phyloP scores from a whole-genome alignment of 208 protist genomes.

The Giardia duodenalis region DNA sequence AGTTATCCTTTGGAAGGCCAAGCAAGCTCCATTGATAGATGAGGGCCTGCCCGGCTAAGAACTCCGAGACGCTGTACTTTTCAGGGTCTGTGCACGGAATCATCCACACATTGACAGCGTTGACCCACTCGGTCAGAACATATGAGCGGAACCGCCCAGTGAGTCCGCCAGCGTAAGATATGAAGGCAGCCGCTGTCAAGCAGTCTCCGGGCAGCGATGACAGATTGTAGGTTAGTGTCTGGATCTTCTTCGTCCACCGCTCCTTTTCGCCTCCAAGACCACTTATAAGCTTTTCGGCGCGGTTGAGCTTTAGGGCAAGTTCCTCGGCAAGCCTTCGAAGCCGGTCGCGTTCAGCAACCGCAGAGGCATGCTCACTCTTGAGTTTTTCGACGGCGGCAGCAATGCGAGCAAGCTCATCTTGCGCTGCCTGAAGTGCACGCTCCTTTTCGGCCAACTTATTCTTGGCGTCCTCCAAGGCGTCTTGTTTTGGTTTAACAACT shows the following conservation, averaged over 20 bases:
- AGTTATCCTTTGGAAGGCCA: slow-evolving; percentile 6
- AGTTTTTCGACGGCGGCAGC: slow-evolving; percentile 71
- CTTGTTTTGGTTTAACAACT: slow-evolving; percentile 5
- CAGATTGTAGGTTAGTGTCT: neutral
- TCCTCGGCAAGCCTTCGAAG: slow-evolving; percentile 66
- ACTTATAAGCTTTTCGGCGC: slow-evolving; percentile 79
- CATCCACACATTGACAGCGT: neutral
- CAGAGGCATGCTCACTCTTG: slow-evolving; percentile 61
- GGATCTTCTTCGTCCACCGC: slow-evolving; percentile 69
- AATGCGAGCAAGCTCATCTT: slow-evolving; percentile 59
- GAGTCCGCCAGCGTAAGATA: slow-evolving; percentile 87
- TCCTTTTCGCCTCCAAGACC: slow-evolving; percentile 80
- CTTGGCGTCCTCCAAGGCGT: neutral
- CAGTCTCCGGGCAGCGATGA: slow-evolving; percentile 63
- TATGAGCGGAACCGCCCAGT: slow-evolving; percentile 69
- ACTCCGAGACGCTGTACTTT: slow-evolving; percentile 6
- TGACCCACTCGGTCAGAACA: slow-evolving; percentile 63
- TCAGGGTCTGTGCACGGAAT: neutral
- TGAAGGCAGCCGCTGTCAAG: slow-evolving; percentile 77
- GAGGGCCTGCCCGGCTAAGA: neutral
- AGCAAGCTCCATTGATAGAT: neutral
- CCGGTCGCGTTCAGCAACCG: slow-evolving; percentile 31
- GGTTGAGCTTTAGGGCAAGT: slow-evolving; percentile 80
- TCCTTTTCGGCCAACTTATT: slow-evolving; percentile 54
- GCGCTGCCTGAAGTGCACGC: slow-evolving; percentile 70